Conservation (phyloP, 2,329 filamentous ascomycete genomes). For the Verticillium nubilum region DNA sequence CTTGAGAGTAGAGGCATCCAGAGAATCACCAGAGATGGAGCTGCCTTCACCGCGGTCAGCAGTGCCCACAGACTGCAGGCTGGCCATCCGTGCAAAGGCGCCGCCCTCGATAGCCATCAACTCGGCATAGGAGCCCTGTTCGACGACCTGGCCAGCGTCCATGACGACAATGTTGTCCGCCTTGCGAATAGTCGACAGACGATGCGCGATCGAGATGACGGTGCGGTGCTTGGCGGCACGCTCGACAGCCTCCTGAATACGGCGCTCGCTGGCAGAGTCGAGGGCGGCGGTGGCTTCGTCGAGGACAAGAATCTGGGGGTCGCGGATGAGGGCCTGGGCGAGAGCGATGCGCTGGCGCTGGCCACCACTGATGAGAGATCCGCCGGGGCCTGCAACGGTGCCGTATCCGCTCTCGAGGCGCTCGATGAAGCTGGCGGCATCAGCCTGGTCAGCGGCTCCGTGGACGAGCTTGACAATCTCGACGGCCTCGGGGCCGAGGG, state of each 20-base stretch:
- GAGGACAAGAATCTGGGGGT: slow-evolving; percentile 42
- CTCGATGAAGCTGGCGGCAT: slow-evolving; percentile 46
- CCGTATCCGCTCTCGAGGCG: slow-evolving; percentile 41
- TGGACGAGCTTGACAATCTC: slow-evolving; percentile 41
- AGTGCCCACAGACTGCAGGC: slow-evolving; percentile 15
- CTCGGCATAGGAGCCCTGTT: slow-evolving; percentile 58
- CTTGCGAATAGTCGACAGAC: slow-evolving; percentile 55
- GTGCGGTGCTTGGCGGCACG: slow-evolving; percentile 45
- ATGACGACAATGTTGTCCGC: slow-evolving; percentile 66
- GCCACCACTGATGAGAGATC: slow-evolving; percentile 42
- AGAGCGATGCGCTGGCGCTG: slow-evolving; percentile 48
- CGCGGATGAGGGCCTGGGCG: slow-evolving; percentile 41
- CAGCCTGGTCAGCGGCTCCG: slow-evolving; percentile 45
- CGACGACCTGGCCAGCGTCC: slow-evolving; percentile 52
- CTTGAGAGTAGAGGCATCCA: slow-evolving; percentile 10
- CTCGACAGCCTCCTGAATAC: slow-evolving; percentile 36
- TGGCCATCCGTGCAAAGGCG: slow-evolving; percentile 16
- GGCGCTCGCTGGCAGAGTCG: slow-evolving; percentile 41
- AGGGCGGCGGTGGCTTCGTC: slow-evolving; percentile 49
- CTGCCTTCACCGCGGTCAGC: slow-evolving; percentile 8
- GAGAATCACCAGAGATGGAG: slow-evolving; percentile 11
- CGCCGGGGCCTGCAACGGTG: slow-evolving; percentile 39
- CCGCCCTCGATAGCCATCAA: slow-evolving; percentile 43
- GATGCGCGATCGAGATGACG: slow-evolving; percentile 61
- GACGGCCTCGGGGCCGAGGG: slow-evolving; percentile 14